These are phyloP conservation scores for Penicillium sp. DNA, from an alignment of 2,329 filamentous ascomycete genomes.

Conservation along the genomic window DNA sequence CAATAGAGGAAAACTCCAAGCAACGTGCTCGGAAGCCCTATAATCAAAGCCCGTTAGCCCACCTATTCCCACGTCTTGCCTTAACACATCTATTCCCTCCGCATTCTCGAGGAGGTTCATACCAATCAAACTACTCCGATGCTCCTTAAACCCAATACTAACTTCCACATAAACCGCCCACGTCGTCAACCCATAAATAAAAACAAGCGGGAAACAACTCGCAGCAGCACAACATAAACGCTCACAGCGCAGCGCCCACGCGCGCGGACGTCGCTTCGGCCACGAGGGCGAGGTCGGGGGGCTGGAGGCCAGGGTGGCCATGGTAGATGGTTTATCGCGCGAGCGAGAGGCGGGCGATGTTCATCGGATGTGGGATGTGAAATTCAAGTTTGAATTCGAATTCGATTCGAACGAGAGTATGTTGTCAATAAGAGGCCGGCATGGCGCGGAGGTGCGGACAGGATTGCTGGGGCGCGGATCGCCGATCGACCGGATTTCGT, in stretches of 20 bases:
- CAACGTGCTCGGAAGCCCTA: constrained; percentile 58
- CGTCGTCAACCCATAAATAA: constrained; percentile 87
- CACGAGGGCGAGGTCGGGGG: constrained; percentile 48
- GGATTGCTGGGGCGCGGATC: no score
- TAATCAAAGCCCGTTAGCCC: background rate
- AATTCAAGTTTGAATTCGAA: background rate
- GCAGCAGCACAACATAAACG: constrained; percentile 80
- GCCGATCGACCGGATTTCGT: no score
- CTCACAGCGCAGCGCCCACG: constrained; percentile 65
- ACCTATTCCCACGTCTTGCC: background rate
- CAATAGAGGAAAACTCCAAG: constrained; percentile 74
- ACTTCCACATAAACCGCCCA: constrained; percentile 93
- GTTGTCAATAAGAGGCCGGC: background rate
- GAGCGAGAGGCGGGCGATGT: constrained; percentile 16
- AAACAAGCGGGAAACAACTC: constrained; percentile 83
- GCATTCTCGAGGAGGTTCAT: constrained; percentile 14
- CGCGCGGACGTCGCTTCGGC: constrained; percentile 49
- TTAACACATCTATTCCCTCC: background rate
- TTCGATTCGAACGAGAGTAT: background rate
- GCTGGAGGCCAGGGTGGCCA: constrained; percentile 49
- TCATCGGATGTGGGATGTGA: constrained; percentile 20
- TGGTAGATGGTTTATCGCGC: constrained; percentile 28
- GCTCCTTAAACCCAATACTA: constrained; percentile 68
- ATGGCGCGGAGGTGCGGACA: background rate
- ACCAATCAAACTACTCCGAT: constrained; percentile 56